phyloP scores from a whole-genome alignment of 73 alveolate genomes.

The Paramecium pentaurelia region DNA sequence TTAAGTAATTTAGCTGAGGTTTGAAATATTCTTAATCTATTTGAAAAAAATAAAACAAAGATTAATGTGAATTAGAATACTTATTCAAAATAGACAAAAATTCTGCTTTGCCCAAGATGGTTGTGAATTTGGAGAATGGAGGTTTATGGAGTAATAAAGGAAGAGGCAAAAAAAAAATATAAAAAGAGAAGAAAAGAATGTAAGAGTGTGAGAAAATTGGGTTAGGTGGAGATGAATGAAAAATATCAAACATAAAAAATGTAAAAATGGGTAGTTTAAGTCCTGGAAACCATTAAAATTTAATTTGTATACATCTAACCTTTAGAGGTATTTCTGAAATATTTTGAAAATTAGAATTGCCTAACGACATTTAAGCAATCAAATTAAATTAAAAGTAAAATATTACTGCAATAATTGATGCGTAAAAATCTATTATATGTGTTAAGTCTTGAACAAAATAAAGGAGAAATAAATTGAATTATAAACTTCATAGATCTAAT shows the following conservation, averaged over 20 bases:
- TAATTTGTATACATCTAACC: background rate
- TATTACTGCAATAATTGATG: background rate
- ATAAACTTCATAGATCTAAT: background rate
- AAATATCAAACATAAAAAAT: background rate
- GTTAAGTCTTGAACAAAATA: background rate
- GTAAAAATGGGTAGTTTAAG: slow-evolving; percentile 25
- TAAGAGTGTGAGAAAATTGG: slow-evolving; percentile 1
- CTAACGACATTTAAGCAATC: no score
- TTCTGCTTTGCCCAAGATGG: background rate
- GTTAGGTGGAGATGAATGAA: background rate
- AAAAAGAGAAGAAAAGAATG: background rate
- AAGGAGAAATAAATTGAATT: background rate
- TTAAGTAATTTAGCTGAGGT: background rate
- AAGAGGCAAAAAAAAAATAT: background rate
- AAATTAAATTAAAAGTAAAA: background rate
- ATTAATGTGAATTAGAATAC: background rate
- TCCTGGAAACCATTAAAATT: background rate
- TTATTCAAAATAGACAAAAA: no score
- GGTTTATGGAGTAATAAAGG: slow-evolving; percentile 7
- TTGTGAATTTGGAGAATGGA: background rate
- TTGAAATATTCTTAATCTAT: background rate
- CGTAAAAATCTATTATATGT: background rate
- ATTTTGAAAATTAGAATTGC: background rate
- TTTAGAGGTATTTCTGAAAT: background rate
- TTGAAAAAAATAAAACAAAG: background rate